Evolutionary conservation across 495 filamentous ascomycete species (phyloP).

Genomic region (Penicillium argentinense): DNA sequence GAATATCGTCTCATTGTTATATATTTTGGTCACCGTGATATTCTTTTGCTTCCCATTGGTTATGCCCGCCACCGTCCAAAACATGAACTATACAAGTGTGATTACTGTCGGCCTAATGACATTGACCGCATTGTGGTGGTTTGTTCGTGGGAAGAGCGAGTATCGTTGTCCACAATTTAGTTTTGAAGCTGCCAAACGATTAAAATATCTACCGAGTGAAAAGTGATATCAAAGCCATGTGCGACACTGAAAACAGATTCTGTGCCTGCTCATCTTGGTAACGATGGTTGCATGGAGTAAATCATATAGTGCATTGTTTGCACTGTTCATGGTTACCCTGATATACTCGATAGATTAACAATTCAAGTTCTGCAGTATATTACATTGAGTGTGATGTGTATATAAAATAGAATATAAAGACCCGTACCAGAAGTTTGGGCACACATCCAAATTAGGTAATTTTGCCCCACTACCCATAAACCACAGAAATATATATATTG

Average conservation of each 20-base stretch:
- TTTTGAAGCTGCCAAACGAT: conserved; percentile 29
- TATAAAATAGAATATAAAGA: not conserved
- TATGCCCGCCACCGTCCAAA: conserved; percentile 48
- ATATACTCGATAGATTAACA: no score
- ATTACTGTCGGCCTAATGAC: conserved; percentile 57
- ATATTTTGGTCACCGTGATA: conserved; percentile 65
- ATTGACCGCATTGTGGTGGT: conserved; percentile 36
- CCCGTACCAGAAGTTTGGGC: not conserved
- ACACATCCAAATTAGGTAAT: not conserved
- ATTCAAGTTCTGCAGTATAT: no score
- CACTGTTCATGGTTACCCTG: no score
- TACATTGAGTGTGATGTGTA: no score
- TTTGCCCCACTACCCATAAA: not conserved
- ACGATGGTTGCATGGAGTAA: no score
- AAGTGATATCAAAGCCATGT: no score
- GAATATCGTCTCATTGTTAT: conserved; percentile 54
- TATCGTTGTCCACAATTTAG: conserved; percentile 37
- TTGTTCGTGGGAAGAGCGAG: conserved; percentile 22
- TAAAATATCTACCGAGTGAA: no score
- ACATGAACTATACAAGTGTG: conserved; percentile 70
- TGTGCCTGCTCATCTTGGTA: no score
- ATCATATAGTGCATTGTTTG: no score
- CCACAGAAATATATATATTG: not conserved
- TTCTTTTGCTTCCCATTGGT: conserved; percentile 72
- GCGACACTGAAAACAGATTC: no score